Percentiles rank a stretch among this genome's conserved stretches.
phyloP scores from a whole-genome alignment of 805 yeast species.

The Saccharomyces mikatae region DNA sequence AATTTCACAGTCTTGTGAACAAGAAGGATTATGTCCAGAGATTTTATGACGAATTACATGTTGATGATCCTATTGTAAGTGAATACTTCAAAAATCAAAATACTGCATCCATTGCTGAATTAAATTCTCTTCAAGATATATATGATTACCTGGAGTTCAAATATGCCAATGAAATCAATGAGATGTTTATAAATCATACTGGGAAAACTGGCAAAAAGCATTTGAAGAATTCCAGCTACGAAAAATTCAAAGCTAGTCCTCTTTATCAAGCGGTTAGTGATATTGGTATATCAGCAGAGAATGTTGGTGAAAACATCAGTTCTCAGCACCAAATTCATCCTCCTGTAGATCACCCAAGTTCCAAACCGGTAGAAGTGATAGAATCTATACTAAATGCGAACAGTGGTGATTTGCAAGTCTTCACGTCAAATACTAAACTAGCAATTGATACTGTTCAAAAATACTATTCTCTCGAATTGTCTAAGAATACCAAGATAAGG shows the following conservation, averaged over 20 bases:
- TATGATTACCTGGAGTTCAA: slow-evolving; percentile 76
- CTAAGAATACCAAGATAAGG: slow-evolving; percentile 73
- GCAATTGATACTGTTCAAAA: slow-evolving; percentile 69
- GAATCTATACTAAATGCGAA: slow-evolving; percentile 33
- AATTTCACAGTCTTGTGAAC: slow-evolving; percentile 74
- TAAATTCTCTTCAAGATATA: slow-evolving; percentile 59
- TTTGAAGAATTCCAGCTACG: slow-evolving; percentile 53
- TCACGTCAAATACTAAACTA: slow-evolving; percentile 43
- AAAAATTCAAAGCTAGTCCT: slow-evolving; percentile 56
- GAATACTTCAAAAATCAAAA: slow-evolving; percentile 50
- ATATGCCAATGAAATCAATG: slow-evolving; percentile 39
- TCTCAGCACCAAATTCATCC: slow-evolving; percentile 61
- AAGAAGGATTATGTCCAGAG: slow-evolving; percentile 58
- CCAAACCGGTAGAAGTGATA: slow-evolving; percentile 54
- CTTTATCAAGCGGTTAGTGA: slow-evolving; percentile 59
- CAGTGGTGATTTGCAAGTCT: slow-evolving; percentile 31
- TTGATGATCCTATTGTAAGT: slow-evolving; percentile 49
- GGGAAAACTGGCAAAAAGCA: slow-evolving; percentile 40
- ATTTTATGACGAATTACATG: slow-evolving; percentile 44
- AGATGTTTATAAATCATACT: slow-evolving; percentile 22
- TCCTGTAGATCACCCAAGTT: slow-evolving; percentile 54
- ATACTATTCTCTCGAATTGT: slow-evolving; percentile 70
- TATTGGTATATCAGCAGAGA: slow-evolving; percentile 69
- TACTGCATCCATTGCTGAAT: slow-evolving; percentile 53
- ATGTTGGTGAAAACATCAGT: slow-evolving; percentile 74